Evolutionary conservation across 2,329 filamentous ascomycete genomes (phyloP), one percentile per base, ranked within the genome.

Genomic region (Tolypocladium inflatum): DNA sequence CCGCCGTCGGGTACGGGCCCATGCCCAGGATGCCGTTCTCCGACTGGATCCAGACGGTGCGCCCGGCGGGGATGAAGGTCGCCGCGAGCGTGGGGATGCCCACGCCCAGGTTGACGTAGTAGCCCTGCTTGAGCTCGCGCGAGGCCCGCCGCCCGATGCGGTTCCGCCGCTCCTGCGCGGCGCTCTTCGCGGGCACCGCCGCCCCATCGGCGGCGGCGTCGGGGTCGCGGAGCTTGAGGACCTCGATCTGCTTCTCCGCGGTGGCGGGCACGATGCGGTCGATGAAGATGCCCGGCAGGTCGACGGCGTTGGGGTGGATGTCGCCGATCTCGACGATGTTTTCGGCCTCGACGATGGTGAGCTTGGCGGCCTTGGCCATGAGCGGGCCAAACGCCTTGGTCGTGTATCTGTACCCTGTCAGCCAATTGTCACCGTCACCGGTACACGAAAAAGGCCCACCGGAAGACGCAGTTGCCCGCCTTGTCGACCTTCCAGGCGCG

Each of bases 1-100:
- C 85, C 61, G 85, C 81, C 1, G 83, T 85, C 0, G 90, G 90
- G 71, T 94, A 93, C 1, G 88, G 82, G 0, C 90, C 90, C 78
- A 95, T 91, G 50, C 90, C 90, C 1, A 95, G 72, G 58, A 95
- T 88, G 13, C 90, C 90, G 71, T 95, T 95, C 75, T 95, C 90
- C 0, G 87, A 90, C 70, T 95, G 90, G 50, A 95, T 81, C 83
- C 90, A 91, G 37, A 96, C 90, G 60, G 87, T 84, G 19, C 84
- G 80, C 55, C 81, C 82, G 0, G 81, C 71, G 1, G 88, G 84
- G 8, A 95, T 74, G 70, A 89, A 91, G 0, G 85, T 88, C 0
- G 90, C 89, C 1, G 90, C 89, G n/a, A 94, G 78, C 17, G 90
- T 95, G 0, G 90, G 91, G 70, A 96, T 91, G n/a, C 90, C 82